Base-by-base conservation (phyloP, 2,329 filamentous ascomycete genomes). In the Fusarium sp. region DNA sequence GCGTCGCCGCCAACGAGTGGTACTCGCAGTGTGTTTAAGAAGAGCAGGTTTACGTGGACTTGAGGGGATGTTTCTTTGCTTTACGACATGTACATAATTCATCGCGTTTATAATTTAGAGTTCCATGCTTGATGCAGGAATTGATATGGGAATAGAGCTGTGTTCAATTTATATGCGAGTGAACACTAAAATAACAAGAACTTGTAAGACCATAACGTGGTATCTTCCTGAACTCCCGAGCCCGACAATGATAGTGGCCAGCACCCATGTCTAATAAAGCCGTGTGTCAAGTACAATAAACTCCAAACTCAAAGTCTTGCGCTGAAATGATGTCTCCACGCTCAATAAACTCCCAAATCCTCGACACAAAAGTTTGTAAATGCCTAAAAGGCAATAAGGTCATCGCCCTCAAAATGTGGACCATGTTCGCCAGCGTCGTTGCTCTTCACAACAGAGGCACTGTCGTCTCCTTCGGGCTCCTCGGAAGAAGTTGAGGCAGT, bases 21-120 rank as follows among this genome's bases (percentile, higher is more conserved):
- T 73, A 74, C 57, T 65, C 49, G 31, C 71, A 74, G 63, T 73
- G 71, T 14, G 39, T 74, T 15, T 60, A 67, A 42, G 34, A 34
- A n/a, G 13, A 36, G 38, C 7, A 5, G 34, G 17, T 36, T 39
- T 39, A n/a, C 14, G 44, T 36, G 18, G 46, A 43, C 28, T 24
- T 5, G n/a, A 13, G 13, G 26, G 43, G 39, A 22, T n/a, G 17
- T 28, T 24, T 28, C 34, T 55, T 48, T 24, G 43, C 22, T 63
- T 71, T 68, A 31, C 20, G 51, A 66, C 43, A 38, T 71, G 67
- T 71, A 69, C 42, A 69, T 71, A 69, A 48, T 71, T 63, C 31
- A 43, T 49, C 60, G 55, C 57, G 58, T 72, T 60, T 50, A 66
- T 72, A 50, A 61, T 63, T 60, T 18, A 62, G 18, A 13, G 24